These are phyloP conservation scores for Penicillium steckii DNA, from an alignment of 495 filamentous ascomycete species.

Conservation along the genomic window DNA sequence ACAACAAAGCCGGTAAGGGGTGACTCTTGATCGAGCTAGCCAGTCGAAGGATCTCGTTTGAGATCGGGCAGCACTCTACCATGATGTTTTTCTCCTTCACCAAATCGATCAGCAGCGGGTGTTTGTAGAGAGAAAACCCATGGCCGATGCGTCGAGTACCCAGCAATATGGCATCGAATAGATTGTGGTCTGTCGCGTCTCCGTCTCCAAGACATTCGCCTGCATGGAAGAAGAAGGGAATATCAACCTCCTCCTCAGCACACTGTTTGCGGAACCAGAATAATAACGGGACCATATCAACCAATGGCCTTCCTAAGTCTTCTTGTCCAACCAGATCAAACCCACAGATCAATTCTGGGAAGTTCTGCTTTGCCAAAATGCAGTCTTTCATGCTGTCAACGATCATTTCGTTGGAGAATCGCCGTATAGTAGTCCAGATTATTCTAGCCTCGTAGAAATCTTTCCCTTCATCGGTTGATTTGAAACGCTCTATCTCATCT, in stretches of 20 bases:
- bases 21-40: conserved; percentile 74
- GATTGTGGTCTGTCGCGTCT: conserved; percentile 72
- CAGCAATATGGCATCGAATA: conserved; percentile 87
- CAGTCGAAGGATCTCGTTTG: conserved; percentile 78
- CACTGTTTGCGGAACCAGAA: conserved; percentile 93
- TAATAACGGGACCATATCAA: conserved; percentile 74
- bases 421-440: conserved; percentile 80
- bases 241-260: conserved; percentile 69
- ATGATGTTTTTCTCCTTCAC: conserved; percentile 85
- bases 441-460: conserved; percentile 81
- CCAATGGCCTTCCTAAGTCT: conserved; percentile 70
- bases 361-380: conserved; percentile 73
- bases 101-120: conserved; percentile 83
- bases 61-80: conserved; percentile 83
- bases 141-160: conserved; percentile 88
- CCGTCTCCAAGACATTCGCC: conserved; percentile 83
- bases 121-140: conserved; percentile 84
- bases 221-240: conserved; percentile 97
- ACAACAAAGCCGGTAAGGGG: conserved; percentile 78
- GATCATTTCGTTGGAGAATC: conserved; percentile 60
- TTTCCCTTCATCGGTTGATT: conserved; percentile 64
- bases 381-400: conserved; percentile 81
- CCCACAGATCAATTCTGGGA: conserved; percentile 77
- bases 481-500: conserved; percentile 79
- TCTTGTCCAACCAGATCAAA: conserved; percentile 90